A percentile compares a stretch with the other conserved stretches of the same genome.
phyloP scores from a whole-genome alignment of 2,329 filamentous ascomycete species.

The Phaeosphaeria sp. region DNA sequence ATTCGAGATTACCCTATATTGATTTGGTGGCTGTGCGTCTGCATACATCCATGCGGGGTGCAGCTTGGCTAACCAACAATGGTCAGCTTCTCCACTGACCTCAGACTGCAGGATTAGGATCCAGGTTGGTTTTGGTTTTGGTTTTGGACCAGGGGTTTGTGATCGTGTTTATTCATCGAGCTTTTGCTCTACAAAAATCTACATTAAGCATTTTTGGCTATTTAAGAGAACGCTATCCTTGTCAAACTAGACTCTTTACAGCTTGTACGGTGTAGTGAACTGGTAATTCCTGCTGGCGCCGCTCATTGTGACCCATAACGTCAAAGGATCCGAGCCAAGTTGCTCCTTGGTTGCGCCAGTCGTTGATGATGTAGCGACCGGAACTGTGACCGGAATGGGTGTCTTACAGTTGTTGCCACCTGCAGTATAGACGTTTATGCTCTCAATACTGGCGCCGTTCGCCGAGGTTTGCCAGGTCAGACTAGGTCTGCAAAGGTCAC shows the following conservation, averaged over 20 bases:
- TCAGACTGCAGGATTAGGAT: not conserved
- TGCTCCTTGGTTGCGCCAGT: conserved; percentile 58
- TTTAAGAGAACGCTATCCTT: conserved; percentile 1
- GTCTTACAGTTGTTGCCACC: conserved; percentile 60
- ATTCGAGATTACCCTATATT: conserved; percentile 4
- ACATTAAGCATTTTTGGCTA: conserved; percentile 12
- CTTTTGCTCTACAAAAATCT: not conserved
- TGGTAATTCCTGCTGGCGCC: conserved; percentile 45
- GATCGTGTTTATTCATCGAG: not conserved
- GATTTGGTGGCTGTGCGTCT: conserved; percentile 13
- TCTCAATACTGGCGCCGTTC: conserved; percentile 55
- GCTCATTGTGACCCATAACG: conserved; percentile 49
- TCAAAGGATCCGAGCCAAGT: conserved; percentile 56
- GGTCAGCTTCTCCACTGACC: not conserved
- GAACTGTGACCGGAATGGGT: conserved; percentile 64
- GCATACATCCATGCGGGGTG: not conserved
- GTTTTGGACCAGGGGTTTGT: not conserved
- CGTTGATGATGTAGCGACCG: conserved; percentile 51
- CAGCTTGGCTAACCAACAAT: not conserved
- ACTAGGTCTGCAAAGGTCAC: conserved; percentile 61
- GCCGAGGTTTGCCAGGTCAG: conserved; percentile 55
- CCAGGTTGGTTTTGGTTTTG: not conserved
- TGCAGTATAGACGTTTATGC: conserved; percentile 56
- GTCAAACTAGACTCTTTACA: conserved; percentile 21
- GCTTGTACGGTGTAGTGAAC: conserved; percentile 33